phyloP scores from a whole-genome alignment of 768 basidiomycete species.

The Lentinula sp. region DNA sequence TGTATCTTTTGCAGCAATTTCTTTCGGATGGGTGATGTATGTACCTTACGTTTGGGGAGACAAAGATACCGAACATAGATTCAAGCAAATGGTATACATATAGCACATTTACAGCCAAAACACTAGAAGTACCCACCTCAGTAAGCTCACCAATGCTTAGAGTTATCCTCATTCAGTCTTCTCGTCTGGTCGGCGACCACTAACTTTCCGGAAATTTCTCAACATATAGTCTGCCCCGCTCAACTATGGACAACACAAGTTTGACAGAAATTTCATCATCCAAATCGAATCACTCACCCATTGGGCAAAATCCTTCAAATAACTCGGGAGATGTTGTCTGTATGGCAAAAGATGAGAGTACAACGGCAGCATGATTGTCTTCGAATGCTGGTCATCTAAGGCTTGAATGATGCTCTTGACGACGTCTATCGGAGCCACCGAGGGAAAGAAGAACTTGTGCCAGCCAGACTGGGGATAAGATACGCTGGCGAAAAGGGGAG shows the following conservation, averaged over 20 bases:
- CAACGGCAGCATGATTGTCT: slow-evolving; percentile 66
- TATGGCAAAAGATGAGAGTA: slow-evolving; percentile 56
- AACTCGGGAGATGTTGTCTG: slow-evolving; percentile 60
- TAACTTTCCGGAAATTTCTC: slow-evolving; percentile 60
- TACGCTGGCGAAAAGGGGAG: slow-evolving; percentile 67
- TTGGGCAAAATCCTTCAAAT: slow-evolving; percentile 66
- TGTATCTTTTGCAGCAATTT: too few species aligned
- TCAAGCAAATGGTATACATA: too few species aligned
- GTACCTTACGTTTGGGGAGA: not conserved
- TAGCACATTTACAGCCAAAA: not conserved
- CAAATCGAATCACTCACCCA: slow-evolving; percentile 43
- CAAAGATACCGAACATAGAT: too few species aligned
- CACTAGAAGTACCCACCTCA: too few species aligned
- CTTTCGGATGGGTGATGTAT: too few species aligned
- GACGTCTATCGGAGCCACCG: slow-evolving; percentile 63
- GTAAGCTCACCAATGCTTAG: too few species aligned
- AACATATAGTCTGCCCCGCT: slow-evolving; percentile 67
- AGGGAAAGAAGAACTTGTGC: slow-evolving; percentile 73
- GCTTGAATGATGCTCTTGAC: slow-evolving; percentile 80
- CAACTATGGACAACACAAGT: slow-evolving; percentile 31
- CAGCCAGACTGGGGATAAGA: slow-evolving; percentile 41
- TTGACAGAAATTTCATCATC: not conserved
- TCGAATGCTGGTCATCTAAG: slow-evolving; percentile 74
- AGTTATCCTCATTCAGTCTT: slow-evolving; percentile 14
- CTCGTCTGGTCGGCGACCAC: slow-evolving; percentile 55